Conservation (phyloP, 2,329 filamentous ascomycete species). For the Byssochlamys sp. region DNA sequence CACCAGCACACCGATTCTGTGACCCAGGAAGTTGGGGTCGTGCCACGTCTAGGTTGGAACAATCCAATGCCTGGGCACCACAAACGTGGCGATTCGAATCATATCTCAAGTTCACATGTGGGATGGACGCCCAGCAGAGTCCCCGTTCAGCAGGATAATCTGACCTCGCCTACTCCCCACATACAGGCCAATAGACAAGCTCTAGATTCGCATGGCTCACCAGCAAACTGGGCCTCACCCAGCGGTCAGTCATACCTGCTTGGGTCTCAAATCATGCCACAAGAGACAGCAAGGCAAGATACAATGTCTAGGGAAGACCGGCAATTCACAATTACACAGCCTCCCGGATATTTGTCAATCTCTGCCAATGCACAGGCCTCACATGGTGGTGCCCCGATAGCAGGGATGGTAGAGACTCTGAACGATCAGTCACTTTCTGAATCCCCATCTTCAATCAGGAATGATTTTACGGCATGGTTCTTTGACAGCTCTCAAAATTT, state of each 20-base stretch:
- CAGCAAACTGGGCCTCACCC: background rate
- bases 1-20: background rate
- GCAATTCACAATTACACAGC: background rate
- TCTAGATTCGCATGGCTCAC: background rate
- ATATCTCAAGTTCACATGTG: background rate
- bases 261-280: background rate
- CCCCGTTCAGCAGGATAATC: too few species aligned
- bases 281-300: background rate
- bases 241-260: background rate
- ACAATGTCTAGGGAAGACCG: background rate
- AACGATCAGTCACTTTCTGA: slow-evolving; percentile 80
- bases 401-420: slow-evolving; percentile 58
- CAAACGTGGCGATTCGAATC: background rate
- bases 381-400: slow-evolving; percentile 27
- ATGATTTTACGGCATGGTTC: slow-evolving; percentile 77
- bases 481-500: slow-evolving; percentile 60
- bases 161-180: background rate
- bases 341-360: background rate
- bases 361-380: slow-evolving; percentile 2
- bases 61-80: background rate
- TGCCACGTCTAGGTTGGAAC: background rate
- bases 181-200: background rate
- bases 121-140: background rate
- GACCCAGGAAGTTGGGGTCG: background rate
- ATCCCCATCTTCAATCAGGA: slow-evolving; percentile 76